Conservation (phyloP, 106 monocot species). For the Dendrobium chrysotoxum region DNA sequence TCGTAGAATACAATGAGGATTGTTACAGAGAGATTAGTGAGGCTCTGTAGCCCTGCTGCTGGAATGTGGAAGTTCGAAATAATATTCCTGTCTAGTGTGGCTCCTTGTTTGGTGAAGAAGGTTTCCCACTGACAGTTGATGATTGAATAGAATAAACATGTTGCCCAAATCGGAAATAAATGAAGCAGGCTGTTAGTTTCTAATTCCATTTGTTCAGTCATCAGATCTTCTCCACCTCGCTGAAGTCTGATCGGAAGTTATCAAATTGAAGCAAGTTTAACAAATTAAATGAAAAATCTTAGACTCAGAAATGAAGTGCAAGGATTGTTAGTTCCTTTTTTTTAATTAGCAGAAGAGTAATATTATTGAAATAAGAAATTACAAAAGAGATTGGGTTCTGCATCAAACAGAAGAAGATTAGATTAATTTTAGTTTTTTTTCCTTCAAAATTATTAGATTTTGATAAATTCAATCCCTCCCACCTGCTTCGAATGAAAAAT, state of each 20-base stretch:
- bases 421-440: no score
- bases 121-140: not conserved
- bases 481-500: no score
- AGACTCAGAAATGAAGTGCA: no score
- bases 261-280: no score
- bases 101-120: slow-evolving; percentile 10
- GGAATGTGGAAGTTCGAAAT: slow-evolving; percentile 1
- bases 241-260: not conserved
- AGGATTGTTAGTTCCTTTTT: no score
- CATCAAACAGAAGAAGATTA: no score
- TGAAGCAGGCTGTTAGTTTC: not conserved
- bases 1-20: not conserved
- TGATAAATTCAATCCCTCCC: no score
- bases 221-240: not conserved
- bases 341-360: no score
- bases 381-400: no score
- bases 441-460: no score
- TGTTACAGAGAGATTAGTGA: not conserved
- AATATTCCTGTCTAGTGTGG: not conserved
- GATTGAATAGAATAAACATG: not conserved
- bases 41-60: slow-evolving; percentile 1
- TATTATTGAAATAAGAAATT: no score
- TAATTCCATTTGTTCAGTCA: not conserved
- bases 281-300: no score
- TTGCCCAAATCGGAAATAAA: slow-evolving; percentile 7